These are phyloP conservation scores for Psilocybe cyanescens DNA, from an alignment of 768 basidiomycete species.

Conservation along the genomic window DNA sequence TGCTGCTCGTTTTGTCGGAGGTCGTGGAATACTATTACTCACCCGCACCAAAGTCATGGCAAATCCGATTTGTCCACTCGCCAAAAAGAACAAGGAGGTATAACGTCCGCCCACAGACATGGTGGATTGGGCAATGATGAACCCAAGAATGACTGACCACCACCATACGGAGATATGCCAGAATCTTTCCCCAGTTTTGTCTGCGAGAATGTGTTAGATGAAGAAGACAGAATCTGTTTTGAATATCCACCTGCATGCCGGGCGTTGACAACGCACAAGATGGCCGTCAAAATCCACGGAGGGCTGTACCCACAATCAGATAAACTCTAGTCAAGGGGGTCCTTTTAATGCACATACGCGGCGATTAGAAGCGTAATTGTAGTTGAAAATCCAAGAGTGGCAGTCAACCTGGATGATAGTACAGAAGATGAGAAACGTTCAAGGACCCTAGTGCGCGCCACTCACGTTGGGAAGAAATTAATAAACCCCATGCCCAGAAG, in stretches of 20 bases:
- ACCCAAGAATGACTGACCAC: constrained; percentile 64
- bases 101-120: constrained; percentile 55
- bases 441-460: not conserved
- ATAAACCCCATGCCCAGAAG: constrained; percentile 60
- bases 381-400: constrained; percentile 62
- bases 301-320: constrained; percentile 40
- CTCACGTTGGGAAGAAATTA: constrained; percentile 60
- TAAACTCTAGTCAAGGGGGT: not conserved
- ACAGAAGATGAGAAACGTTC: not conserved
- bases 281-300: constrained; percentile 59
- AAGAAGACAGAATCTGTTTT: not conserved
- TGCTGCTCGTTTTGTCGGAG: constrained; percentile 36
- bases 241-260: constrained; percentile 46
- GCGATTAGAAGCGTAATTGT: constrained; percentile 62
- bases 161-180: constrained; percentile 59
- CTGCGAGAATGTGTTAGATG: constrained; percentile 24
- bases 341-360: constrained; percentile 44
- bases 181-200: constrained; percentile 64
- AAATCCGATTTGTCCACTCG: constrained; percentile 45
- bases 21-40: constrained; percentile 59
- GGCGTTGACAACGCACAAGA: constrained; percentile 52
- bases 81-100: constrained; percentile 66
- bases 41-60: constrained; percentile 63
- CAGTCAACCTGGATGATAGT: constrained; percentile 45
- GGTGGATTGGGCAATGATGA: constrained; percentile 62